Evolutionary conservation across 139 green algal species (phyloP).

Genomic region (Auxenochlorella pyrenoidosa): DNA sequence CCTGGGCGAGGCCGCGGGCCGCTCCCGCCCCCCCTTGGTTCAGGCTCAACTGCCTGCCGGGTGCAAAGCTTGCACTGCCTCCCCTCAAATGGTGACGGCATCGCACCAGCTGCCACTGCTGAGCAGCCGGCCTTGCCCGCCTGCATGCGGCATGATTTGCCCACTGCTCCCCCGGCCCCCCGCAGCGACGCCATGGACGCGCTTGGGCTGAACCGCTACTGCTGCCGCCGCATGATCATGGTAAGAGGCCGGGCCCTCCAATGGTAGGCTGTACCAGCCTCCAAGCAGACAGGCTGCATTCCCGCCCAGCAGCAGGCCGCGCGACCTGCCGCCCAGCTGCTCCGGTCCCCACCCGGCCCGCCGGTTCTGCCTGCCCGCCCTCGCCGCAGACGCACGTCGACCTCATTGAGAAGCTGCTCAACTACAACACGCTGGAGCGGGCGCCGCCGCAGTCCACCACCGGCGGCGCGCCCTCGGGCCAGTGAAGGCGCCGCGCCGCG

Average conservation of each 20-base stretch:
- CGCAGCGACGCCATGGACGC: constrained; percentile 96
- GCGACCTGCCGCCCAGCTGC: no score
- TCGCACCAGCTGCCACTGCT: background rate
- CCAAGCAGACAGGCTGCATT: no score
- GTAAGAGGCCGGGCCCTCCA: constrained; percentile 76
- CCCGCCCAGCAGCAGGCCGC: no score
- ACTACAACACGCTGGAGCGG: constrained; percentile 96
- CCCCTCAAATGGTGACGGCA: no score
- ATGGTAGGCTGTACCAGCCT: no score
- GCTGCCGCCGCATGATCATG: constrained; percentile 99
- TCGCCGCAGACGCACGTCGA: constrained; percentile 77
- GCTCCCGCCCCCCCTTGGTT: background rate
- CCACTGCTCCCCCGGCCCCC: background rate
- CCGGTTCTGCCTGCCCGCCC: background rate
- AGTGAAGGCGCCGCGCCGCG: background rate
- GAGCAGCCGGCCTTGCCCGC: background rate
- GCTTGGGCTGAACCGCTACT: constrained; percentile 95
- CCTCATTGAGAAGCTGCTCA: constrained; percentile 99
- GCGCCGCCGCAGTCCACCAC: background rate
- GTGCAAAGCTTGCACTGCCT: no score
- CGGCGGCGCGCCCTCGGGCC: background rate
- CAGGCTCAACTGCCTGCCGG: background rate
- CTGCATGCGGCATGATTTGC: background rate
- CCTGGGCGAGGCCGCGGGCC: no score
- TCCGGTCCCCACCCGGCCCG: no score